Evolutionary conservation across 257 asterid genomes (phyloP), one percentile per base, ranked within the genome.

Genomic region (Solanum chilense): DNA sequence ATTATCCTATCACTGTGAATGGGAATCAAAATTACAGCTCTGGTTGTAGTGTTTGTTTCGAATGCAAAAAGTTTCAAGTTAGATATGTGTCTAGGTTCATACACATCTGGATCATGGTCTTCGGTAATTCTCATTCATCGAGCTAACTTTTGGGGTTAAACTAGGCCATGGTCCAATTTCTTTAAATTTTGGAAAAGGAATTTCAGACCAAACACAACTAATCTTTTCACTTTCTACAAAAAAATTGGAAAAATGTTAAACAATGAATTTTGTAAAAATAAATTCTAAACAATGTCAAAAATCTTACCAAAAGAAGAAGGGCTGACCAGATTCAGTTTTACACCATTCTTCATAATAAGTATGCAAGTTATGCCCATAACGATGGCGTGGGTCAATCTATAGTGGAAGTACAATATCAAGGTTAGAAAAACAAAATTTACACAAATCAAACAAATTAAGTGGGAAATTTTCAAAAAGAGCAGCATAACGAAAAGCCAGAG

Each of bases 381-480:
- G 99, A 86, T 97, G 99, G 90, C 99, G 92, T 18, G 98, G 99
- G 82, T 97, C 99, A 90, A 97, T 92, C 99, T 97, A 88, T 33
- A 90, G n/a, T 27, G 74, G 41, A 37, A 82, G 35, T 33, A 3
- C 25, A 44, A 77, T 88, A 78, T 16, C 71, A 49, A 70, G 37
- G 33, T 71, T 37, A 71, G 8, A 37, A 16, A 3, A 12, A 29
- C 27, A 47, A 29, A 45, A 27, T 5, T 25, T 69, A 14, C 18
- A 70, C 31, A 47, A 16, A 47, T 5, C 33, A 87, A 87, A 60
- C 52, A 69, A 16, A 66, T 82, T 31, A 82, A 62, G 12, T 70
- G 27, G 44, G 42, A 29, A 86, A 52, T 49, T 10, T 23, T 82
- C 64, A 1, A 42, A 25, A 23, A 35, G 29, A 80, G 68, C 68